Conservation (phyloP, 164 flowering plant genomes). For the Magnolia officinalis region DNA sequence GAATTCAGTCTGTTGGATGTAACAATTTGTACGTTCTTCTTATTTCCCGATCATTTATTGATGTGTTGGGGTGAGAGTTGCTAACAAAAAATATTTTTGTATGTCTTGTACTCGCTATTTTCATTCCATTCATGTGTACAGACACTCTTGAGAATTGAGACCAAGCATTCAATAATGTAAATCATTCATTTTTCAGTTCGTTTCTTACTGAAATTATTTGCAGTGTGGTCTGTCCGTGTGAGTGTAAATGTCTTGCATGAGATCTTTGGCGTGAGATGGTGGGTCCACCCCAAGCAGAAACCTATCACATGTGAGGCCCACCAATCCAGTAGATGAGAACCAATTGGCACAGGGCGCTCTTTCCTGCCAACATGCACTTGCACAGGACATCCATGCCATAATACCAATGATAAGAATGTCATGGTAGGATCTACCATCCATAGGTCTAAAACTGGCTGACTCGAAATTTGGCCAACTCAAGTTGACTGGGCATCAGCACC, state of each 20-base stretch:
- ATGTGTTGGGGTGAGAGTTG: background rate
- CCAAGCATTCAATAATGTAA: background rate
- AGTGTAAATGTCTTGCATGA: background rate
- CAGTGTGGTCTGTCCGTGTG: background rate
- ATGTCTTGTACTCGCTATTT: background rate
- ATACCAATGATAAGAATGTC: no score
- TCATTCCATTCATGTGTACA: background rate
- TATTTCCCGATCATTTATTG: background rate
- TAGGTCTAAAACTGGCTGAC: no score
- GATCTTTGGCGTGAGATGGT: background rate
- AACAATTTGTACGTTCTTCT: background rate
- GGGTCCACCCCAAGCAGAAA: background rate
- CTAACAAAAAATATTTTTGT: background rate
- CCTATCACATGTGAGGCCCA: background rate
- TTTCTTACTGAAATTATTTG: background rate
- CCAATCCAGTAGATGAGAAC: background rate
- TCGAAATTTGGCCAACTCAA: no score
- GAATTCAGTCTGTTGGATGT: background rate
- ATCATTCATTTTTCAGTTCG: background rate
- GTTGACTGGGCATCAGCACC: no score
- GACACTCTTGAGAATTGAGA: slow-evolving; percentile 1
- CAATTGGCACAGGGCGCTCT: background rate
- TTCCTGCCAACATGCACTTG: background rate
- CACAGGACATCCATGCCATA: no score
- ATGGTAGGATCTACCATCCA: no score